Conservation (phyloP, 352 stramenopile species). For the Peronospora belbahrii region DNA sequence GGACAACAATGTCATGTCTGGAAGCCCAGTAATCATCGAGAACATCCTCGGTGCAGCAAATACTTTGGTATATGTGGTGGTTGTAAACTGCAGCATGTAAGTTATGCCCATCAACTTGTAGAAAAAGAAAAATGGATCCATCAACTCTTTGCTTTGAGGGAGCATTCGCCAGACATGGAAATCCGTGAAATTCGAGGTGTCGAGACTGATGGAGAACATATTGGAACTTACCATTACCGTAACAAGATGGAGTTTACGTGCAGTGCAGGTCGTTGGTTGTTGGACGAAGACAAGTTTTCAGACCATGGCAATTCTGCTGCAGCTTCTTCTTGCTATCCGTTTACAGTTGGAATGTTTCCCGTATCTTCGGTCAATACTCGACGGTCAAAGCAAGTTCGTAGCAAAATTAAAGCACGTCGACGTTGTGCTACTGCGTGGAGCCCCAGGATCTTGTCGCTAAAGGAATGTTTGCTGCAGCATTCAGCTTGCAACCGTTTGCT, state of each 20-base stretch:
- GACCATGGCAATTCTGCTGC: neutral
- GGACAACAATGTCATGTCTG: constrained; percentile 26
- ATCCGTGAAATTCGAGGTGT: constrained; percentile 39
- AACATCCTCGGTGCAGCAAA: constrained; percentile 34
- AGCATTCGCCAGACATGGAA: constrained; percentile 27
- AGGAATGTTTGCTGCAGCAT: constrained; percentile 49
- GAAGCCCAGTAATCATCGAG: constrained; percentile 28
- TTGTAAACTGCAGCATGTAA: constrained; percentile 63
- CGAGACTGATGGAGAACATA: neutral
- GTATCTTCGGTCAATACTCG: constrained; percentile 37
- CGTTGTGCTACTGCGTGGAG: constrained; percentile 35
- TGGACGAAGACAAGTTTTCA: constrained; percentile 33
- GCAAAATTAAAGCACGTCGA: constrained; percentile 30
- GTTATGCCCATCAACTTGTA: constrained; percentile 45
- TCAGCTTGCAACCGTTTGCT: constrained; percentile 38
- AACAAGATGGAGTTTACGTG: constrained; percentile 86
- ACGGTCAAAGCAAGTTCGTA: constrained; percentile 26
- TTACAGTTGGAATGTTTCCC: constrained; percentile 71
- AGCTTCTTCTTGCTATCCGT: constrained; percentile 17
- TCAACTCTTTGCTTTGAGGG: constrained; percentile 23
- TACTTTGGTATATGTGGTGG: constrained; percentile 63
- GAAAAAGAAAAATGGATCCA: constrained; percentile 53
- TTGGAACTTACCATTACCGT: constrained; percentile 42
- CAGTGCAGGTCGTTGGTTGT: constrained; percentile 60
- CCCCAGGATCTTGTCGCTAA: constrained; percentile 55